Evolutionary conservation across 73 alveolate genomes (phyloP), one percentile per base, ranked within the genome.

Genomic region (Paramecium biaurelia): DNA sequence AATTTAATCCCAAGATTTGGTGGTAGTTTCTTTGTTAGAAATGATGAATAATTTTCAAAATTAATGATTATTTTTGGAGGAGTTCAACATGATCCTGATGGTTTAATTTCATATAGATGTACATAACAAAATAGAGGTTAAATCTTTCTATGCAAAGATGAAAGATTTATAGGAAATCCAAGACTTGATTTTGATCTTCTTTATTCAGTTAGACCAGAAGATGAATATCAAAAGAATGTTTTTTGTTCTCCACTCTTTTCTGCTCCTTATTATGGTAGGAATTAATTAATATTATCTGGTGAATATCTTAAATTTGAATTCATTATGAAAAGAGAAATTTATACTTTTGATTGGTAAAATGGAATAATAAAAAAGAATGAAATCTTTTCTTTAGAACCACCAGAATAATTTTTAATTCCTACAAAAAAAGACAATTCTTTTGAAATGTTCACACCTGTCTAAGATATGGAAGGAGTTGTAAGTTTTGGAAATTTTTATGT

Each of bases 381-480:
- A 10, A 45, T 79, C n/a, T 79, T 79, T 43, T 79, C 90, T 5
- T 41, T 79, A 23, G 90, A 79, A 45, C 90, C 90, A 10, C 90
- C 90, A n/a, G 90, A 79, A 79, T 45, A 79, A 20, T 21, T 47
- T 37, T 42, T 79, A 34, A 79, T 63, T 7, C 90, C 90, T 5
- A 45, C 30, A 1, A 79, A 34, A 79, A 43, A 4, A 18, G 45
- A 23, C 1, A 21, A 5, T 2, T 1, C 10, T 37, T 37, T 7
- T 38, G 70, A 79, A 47, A 2, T 9, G 2, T 79, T 79, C 56
- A 79, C 90, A 38, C 90, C 90, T 43, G 74, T 79, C 11, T 12
- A 79, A 43, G 90, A 79, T 12, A 45, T 7, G 32, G 70, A 47
- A 43, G 90, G 90, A 43, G 90, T 53, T 9, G 41, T 45, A 21